These are phyloP conservation scores for Talaromyces sp. DNA, from an alignment of 2,329 filamentous ascomycete genomes.

Conservation along the genomic window DNA sequence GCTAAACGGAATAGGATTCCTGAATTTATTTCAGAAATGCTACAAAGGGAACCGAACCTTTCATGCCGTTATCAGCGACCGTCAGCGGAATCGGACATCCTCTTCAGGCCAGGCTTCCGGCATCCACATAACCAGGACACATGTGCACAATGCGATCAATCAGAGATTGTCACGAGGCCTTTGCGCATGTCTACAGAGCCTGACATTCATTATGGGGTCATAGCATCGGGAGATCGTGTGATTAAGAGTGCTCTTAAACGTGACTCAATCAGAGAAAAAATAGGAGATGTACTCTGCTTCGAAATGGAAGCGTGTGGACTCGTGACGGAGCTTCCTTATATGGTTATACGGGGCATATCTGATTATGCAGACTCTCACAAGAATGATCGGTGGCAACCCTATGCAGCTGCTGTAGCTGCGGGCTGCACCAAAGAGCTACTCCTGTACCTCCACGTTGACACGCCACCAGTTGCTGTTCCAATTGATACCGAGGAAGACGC, in stretches of 20 bases:
- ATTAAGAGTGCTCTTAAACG: constrained; percentile 16
- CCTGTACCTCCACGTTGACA: neutral
- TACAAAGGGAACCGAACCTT: neutral
- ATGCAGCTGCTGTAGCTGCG: constrained; percentile 18
- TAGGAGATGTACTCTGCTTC: constrained; percentile 18
- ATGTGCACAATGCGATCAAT: neutral
- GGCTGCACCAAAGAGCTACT: constrained; percentile 20
- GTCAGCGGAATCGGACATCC: neutral
- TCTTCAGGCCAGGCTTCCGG: neutral
- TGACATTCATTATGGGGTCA: constrained; percentile 19
- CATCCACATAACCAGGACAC: neutral
- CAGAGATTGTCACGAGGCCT: neutral
- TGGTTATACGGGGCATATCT: constrained; percentile 21
- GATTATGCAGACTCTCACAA: constrained; percentile 23
- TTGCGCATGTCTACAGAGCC: neutral
- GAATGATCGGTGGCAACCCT: constrained; percentile 17
- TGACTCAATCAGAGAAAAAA: constrained; percentile 11
- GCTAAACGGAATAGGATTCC: neutral
- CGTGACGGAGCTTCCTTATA: constrained; percentile 19
- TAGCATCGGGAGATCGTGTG: constrained; percentile 21
- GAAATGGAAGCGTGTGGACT: constrained; percentile 20
- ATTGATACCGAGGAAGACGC: neutral
- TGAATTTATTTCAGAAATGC: constrained; percentile 3
- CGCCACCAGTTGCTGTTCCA: neutral
- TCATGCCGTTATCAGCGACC: neutral